Evolutionary conservation across 495 filamentous ascomycete genomes (phyloP).

Genomic region (Aspergillus cristatus): DNA sequence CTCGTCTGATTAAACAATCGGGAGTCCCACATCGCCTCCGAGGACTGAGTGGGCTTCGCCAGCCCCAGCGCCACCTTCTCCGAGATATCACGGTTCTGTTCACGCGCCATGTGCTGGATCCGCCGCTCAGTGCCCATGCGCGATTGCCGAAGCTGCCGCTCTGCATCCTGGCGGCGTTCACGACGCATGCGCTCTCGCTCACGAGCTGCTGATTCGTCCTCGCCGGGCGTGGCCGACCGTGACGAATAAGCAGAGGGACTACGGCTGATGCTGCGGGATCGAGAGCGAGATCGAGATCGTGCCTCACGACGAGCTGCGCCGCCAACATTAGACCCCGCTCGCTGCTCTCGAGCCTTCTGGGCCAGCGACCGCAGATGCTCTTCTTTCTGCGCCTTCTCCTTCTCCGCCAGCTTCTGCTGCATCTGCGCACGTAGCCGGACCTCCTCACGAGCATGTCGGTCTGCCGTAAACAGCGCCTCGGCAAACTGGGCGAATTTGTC

Average conservation of each 20-base stretch:
- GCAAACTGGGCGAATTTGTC: slow-evolving; percentile 98
- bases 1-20: slow-evolving; percentile 89
- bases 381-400: slow-evolving; percentile 89
- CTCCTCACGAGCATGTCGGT: slow-evolving; percentile 91
- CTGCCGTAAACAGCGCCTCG: slow-evolving; percentile 87
- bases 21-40: slow-evolving; percentile 93
- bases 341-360: slow-evolving; percentile 81
- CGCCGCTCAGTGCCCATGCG: slow-evolving; percentile 90
- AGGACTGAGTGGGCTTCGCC: slow-evolving; percentile 84
- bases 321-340: slow-evolving; percentile 37
- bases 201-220: slow-evolving; percentile 58
- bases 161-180: slow-evolving; percentile 71
- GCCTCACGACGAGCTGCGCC: slow-evolving; percentile 33
- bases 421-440: slow-evolving; percentile 86
- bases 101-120: slow-evolving; percentile 83
- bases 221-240: slow-evolving; percentile 44
- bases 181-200: slow-evolving; percentile 69
- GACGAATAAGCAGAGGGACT: slow-evolving; percentile 48
- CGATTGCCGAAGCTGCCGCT: slow-evolving; percentile 85
- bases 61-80: slow-evolving; percentile 95
- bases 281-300: slow-evolving; percentile 29
- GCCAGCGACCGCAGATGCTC: slow-evolving; percentile 84
- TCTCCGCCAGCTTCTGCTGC: slow-evolving; percentile 95
- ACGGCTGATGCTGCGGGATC: slow-evolving; percentile 40
- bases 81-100: slow-evolving; percentile 94